A percentile compares a stretch with the other conserved stretches of the same genome.
These are phyloP conservation scores for Auricularia cornea DNA, from an alignment of 768 basidiomycete genomes.

Conservation along the genomic window DNA sequence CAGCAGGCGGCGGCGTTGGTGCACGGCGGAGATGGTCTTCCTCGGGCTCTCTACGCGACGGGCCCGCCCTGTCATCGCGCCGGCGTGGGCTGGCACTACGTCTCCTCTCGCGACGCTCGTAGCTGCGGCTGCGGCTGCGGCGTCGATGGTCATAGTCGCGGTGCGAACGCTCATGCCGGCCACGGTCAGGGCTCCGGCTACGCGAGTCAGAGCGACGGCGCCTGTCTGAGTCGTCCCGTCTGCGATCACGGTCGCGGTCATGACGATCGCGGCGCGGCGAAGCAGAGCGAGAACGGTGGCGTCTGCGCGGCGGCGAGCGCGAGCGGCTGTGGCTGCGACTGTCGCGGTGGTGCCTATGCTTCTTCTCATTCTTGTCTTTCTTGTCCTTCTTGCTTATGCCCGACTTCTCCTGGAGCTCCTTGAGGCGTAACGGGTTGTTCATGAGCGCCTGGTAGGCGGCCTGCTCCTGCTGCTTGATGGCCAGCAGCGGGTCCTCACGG, in stretches of 20 bases:
- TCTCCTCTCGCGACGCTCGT: conserved; percentile 12
- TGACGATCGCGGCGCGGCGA: conserved; percentile 21
- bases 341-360: conserved; percentile 25
- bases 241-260: conserved; percentile 24
- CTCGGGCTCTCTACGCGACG: conserved; percentile 20
- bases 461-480: conserved; percentile 97
- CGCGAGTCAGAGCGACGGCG: conserved; percentile 6
- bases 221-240: conserved; percentile 1
- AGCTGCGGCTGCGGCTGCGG: conserved; percentile 22
- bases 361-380: conserved; percentile 43
- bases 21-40: conserved; percentile 11
- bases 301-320: conserved; percentile 34
- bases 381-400: conserved; percentile 70
- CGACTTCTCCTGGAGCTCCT: conserved; percentile 70
- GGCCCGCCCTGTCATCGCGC: conserved; percentile 31
- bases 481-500: conserved; percentile 93
- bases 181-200: conserved; percentile 2
- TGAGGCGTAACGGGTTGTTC: conserved; percentile 77
- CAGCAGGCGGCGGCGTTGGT: not conserved
- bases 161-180: conserved; percentile 27
- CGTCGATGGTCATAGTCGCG: conserved; percentile 18
- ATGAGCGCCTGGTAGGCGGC: conserved; percentile 80
- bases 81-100: conserved; percentile 27
- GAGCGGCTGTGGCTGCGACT: conserved; percentile 20
- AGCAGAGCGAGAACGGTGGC: conserved; percentile 44